Evolutionary conservation across 768 basidiomycete species (phyloP).

Genomic region (Mycena olivaceomarginata): DNA sequence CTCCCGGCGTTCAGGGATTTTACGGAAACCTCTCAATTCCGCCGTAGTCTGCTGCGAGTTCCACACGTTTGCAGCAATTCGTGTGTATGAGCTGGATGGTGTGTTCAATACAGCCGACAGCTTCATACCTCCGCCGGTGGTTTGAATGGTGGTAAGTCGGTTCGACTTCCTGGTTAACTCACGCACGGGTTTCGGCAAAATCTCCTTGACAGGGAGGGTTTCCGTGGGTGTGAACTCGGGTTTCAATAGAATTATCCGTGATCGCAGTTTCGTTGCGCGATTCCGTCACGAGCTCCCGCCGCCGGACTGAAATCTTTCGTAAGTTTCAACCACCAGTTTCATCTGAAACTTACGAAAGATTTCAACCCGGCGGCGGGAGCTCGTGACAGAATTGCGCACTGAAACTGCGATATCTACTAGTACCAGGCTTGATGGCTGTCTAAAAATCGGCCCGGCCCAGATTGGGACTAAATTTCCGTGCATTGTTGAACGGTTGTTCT

Average conservation of each 20-base stretch:
- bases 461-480: neutral
- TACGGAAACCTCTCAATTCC: neutral
- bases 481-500: neutral
- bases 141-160: neutral
- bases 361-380: neutral
- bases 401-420: constrained; percentile 2
- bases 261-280: no score
- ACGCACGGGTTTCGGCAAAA: neutral
- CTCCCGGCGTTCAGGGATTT: neutral
- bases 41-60: neutral
- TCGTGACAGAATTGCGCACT: neutral
- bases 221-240: no score
- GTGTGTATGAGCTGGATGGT: neutral
- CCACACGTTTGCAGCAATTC: neutral
- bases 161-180: neutral
- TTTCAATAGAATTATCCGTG: no score
- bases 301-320: no score
- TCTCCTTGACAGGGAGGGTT: no score
- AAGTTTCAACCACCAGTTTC: no score
- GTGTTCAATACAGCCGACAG: neutral
- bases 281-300: no score
- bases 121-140: neutral
- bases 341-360: no score
- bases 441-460: constrained; percentile 1
- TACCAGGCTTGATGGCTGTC: neutral